Percentiles rank a stretch among this genome's conserved stretches.
These are phyloP conservation scores for Citrus unshiu DNA, from an alignment of 345 rosid species.

Conservation along the genomic window DNA sequence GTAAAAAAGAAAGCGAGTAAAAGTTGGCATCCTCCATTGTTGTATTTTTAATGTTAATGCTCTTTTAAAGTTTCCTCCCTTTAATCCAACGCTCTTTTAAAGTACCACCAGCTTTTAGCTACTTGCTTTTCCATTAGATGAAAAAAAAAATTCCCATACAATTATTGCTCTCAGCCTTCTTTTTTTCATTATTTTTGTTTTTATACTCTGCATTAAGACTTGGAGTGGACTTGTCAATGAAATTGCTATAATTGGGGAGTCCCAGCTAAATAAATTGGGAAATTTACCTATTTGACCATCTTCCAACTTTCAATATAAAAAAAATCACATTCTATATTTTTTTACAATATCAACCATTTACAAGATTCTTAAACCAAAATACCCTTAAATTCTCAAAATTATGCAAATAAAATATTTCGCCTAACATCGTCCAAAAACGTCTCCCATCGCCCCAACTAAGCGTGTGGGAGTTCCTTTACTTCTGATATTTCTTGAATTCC, in stretches of 20 bases:
- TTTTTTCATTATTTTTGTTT: background rate
- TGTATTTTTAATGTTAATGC: conserved; percentile 1
- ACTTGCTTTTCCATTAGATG: background rate
- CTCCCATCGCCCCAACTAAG: too few relatives aligned
- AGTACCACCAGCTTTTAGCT: conserved; percentile 21
- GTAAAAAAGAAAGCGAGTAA: background rate
- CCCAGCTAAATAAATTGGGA: too few relatives aligned
- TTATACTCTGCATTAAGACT: background rate
- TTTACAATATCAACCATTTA: too few relatives aligned
- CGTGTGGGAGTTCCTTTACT: too few relatives aligned
- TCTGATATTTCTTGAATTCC: too few relatives aligned
- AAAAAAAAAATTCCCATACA: background rate
- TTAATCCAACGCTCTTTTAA: conserved; percentile 30
- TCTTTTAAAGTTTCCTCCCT: conserved; percentile 21
- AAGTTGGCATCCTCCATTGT: conserved; percentile 2
- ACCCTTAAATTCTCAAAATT: too few relatives aligned
- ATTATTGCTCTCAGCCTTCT: background rate
- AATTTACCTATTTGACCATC: too few relatives aligned
- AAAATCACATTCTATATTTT: rapidly evolving
- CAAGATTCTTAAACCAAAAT: too few relatives aligned
- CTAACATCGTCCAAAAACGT: too few relatives aligned
- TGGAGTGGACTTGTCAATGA: background rate
- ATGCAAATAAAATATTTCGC: too few relatives aligned
- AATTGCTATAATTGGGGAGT: background rate
- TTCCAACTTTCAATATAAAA: too few relatives aligned